A percentile compares a stretch with the other conserved stretches of the same genome.
phyloP scores from a whole-genome alignment of 2,329 filamentous ascomycete genomes.

The Ceratocystiopsis minuta region DNA sequence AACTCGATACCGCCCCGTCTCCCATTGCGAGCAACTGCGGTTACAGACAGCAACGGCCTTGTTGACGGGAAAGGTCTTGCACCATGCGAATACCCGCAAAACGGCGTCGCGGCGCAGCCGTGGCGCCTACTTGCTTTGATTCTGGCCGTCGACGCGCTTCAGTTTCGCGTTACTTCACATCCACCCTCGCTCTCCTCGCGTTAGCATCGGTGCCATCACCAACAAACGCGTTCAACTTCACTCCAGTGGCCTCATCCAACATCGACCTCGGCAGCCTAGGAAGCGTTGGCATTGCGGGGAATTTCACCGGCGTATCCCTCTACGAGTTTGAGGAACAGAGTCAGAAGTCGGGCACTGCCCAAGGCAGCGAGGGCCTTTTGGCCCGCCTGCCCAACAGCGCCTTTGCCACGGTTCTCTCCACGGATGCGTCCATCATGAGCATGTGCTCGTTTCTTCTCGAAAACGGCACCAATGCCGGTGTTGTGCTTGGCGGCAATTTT shows the following conservation, averaged over 20 bases:
- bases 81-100: slow-evolving; percentile 31
- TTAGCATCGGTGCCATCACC: slow-evolving; percentile 23
- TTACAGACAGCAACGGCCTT: background rate
- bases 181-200: slow-evolving; percentile 15
- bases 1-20: background rate
- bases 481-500: slow-evolving; percentile 88
- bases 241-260: slow-evolving; percentile 45
- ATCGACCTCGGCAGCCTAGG: slow-evolving; percentile 67
- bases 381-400: slow-evolving; percentile 71
- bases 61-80: slow-evolving; percentile 1
- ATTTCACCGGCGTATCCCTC: slow-evolving; percentile 81
- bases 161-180: slow-evolving; percentile 1
- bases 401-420: slow-evolving; percentile 53
- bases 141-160: background rate
- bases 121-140: slow-evolving; percentile 10
- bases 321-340: slow-evolving; percentile 73
- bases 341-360: slow-evolving; percentile 45
- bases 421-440: slow-evolving; percentile 69
- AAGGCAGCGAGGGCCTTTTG: slow-evolving; percentile 69
- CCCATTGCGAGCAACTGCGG: too few species aligned
- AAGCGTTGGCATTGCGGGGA: slow-evolving; percentile 66
- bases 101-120: slow-evolving; percentile 23
- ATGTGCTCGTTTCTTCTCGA: slow-evolving; percentile 65
- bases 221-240: slow-evolving; percentile 37
- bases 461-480: slow-evolving; percentile 49